Evolutionary conservation across 139 green algal species (phyloP).

Genomic region (Edaphochlamys debaryana): DNA sequence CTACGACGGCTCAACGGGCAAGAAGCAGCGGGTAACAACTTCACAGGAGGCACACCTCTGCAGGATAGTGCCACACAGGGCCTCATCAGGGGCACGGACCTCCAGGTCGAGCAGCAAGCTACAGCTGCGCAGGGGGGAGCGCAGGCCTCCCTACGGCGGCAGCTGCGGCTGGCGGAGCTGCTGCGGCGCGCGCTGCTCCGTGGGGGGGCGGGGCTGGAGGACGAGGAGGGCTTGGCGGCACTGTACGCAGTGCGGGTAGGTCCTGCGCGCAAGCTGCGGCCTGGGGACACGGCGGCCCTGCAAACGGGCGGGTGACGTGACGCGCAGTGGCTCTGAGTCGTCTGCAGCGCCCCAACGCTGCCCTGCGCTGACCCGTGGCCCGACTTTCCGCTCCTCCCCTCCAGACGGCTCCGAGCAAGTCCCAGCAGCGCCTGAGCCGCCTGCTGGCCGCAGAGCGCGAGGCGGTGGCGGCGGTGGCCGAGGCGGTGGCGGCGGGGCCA

Average conservation of each 20-base stretch:
- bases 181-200: conserved; percentile 4
- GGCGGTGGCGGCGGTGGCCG: conserved; percentile 2
- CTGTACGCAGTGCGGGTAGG: conserved; percentile 21
- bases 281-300: too few relatives aligned
- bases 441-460: conserved; percentile 11
- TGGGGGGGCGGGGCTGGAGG: conserved; percentile 13
- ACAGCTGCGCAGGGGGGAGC: too few relatives aligned
- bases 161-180: conserved; percentile 16
- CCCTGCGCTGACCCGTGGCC: neutral
- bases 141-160: neutral
- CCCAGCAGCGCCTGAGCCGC: conserved; percentile 11
- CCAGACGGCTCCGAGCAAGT: conserved; percentile 11
- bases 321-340: neutral
- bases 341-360: neutral
- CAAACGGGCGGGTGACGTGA: neutral
- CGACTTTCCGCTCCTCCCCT: neutral
- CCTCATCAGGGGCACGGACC: too few relatives aligned
- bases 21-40: too few relatives aligned
- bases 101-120: too few relatives aligned
- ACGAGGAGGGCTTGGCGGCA: neutral
- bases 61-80: too few relatives aligned
- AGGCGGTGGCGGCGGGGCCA: neutral
- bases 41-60: too few relatives aligned
- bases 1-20: neutral
- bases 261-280: neutral